phyloP scores from a whole-genome alignment of 106 monocot species.

The Acorus gramineus region DNA sequence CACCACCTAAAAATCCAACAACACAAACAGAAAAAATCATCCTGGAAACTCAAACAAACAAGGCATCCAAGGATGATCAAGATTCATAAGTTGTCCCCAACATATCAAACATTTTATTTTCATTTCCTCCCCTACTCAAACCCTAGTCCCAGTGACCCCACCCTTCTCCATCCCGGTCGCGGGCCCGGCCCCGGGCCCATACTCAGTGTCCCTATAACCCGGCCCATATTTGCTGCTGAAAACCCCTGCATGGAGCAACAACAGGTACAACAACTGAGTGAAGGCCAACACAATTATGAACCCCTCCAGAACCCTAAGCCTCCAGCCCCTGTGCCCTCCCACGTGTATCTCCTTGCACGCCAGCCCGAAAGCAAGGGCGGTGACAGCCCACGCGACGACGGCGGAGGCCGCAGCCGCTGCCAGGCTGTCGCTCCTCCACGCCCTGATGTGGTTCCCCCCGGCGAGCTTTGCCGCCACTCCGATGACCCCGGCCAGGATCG shows the following conservation, averaged over 20 bases:
- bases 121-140: background rate
- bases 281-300: constrained; percentile 48
- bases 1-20: no score
- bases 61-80: no score
- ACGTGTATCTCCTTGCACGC: constrained; percentile 80
- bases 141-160: background rate
- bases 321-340: constrained; percentile 64
- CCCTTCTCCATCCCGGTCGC: background rate
- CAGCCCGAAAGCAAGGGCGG: constrained; percentile 68
- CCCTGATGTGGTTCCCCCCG: constrained; percentile 53
- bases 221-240: constrained; percentile 63
- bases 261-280: constrained; percentile 64
- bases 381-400: constrained; percentile 57
- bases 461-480: constrained; percentile 73
- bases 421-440: constrained; percentile 56
- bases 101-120: no score
- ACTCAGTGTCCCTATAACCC: constrained; percentile 32
- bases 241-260: constrained; percentile 53
- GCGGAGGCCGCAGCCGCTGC: constrained; percentile 41
- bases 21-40: no score
- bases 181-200: constrained; percentile 7
- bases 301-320: constrained; percentile 53
- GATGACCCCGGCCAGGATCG: constrained; percentile 70
- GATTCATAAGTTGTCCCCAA: no score
- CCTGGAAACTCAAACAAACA: no score